Evolutionary conservation across 1,284 basidiomycete genomes (phyloP).

Genomic region (Kwoniella shivajii): DNA sequence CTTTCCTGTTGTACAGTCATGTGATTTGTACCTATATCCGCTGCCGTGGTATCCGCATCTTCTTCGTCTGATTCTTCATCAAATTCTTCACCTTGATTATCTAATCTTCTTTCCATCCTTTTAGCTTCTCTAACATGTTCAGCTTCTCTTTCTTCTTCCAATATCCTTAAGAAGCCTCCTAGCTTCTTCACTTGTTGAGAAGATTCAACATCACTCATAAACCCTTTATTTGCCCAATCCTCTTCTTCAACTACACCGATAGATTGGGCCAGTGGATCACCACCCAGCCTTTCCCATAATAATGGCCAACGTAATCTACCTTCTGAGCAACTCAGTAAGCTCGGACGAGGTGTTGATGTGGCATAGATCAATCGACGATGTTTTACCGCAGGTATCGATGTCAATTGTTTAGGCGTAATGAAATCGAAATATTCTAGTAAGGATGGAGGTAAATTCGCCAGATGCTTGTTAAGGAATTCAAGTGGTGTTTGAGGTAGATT

Average conservation of each 20-base stretch:
- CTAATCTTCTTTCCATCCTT: slow-evolving; percentile 38
- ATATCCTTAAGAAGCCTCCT: slow-evolving; percentile 43
- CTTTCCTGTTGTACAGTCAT: background rate
- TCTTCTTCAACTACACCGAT: slow-evolving; percentile 34
- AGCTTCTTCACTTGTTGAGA: slow-evolving; percentile 47
- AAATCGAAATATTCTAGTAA: slow-evolving; percentile 30
- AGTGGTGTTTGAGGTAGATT: slow-evolving; percentile 31
- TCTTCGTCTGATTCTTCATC: slow-evolving; percentile 46
- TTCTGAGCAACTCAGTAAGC: slow-evolving; percentile 25
- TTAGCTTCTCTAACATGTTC: slow-evolving; percentile 38
- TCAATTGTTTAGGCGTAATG: slow-evolving; percentile 38
- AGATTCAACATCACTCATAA: slow-evolving; percentile 24
- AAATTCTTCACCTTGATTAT: slow-evolving; percentile 46
- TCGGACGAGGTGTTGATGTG: slow-evolving; percentile 16
- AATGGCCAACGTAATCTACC: slow-evolving; percentile 49
- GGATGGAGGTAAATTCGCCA: slow-evolving; percentile 30
- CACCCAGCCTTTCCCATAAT: slow-evolving; percentile 51
- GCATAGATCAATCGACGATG: slow-evolving; percentile 41
- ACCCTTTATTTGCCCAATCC: slow-evolving; percentile 35
- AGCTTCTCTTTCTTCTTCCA: slow-evolving; percentile 50
- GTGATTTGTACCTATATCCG: background rate
- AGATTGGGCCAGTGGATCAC: slow-evolving; percentile 19
- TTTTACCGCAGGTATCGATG: slow-evolving; percentile 39
- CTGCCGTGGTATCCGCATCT: slow-evolving; percentile 13
- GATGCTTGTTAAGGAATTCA: slow-evolving; percentile 31